Base-by-base conservation (phyloP, 352 stramenopile species). In the Phytophthora colocasiae region DNA sequence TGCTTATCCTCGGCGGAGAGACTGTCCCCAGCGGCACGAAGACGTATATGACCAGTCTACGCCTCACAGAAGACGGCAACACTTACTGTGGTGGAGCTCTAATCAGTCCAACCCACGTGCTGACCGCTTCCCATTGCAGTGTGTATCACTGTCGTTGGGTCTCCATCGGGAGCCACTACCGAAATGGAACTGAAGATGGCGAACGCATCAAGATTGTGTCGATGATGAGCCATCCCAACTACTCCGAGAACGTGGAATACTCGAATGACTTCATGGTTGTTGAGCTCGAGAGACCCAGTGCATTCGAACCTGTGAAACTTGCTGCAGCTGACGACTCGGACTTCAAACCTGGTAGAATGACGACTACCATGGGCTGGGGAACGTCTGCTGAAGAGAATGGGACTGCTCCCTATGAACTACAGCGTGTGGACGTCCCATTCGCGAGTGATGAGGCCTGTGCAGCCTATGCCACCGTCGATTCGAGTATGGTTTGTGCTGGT, bases 401-500 rank as follows among this genome's bases (percentile, higher is more conserved):
- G 0, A 31, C 38, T 71, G 41, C n/a, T 48, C 7, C 70, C 7
- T 48, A 40, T 27, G 71, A 73, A 15, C 58, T 87, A 17, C 49
- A 56, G 32, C 40, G 51, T 19, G 75, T 87, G 11, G 43, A 75
- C 6, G 73, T 89, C 1, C 57, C 66, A 14, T 47, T 83, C 14
- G 32, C 65, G 10, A 71, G 69, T 5, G 66, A 86, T 34, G 44
- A 60, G 1, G 58, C 54, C 6, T 89, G 77, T 26, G 65, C 57
- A 6, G 39, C 58, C 11, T 50, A 71, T 15, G 48, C 66, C 4
- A 49, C 38, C 0, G 58, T 75, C 12, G 72, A 80, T 46, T 45
- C 32, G 15, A 72, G 72, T 38, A 85, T 87, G 80, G 24, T 85
- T 6, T 87, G 80, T 31, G 78, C 73, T 6, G 78, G 78, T 19